Evolutionary conservation across 2,329 filamentous ascomycete species (phyloP), one percentile per base, ranked within the genome.

Genomic region (Cercospora sp.): DNA sequence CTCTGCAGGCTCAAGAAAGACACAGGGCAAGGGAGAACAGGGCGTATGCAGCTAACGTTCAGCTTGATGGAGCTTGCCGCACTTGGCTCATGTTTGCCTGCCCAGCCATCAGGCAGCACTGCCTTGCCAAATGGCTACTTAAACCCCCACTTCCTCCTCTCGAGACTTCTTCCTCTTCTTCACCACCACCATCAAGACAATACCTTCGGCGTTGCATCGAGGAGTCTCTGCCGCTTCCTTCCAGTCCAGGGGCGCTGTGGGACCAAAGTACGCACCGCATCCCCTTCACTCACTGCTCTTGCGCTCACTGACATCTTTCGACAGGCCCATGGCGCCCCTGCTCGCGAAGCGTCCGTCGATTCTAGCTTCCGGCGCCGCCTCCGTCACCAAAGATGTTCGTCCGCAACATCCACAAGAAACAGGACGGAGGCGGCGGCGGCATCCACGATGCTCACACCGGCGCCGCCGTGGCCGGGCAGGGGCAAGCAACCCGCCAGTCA

Each of bases 401-500:
- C 13, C 36, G 16, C 16, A 16, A n/a, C 5, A 40, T 40, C 5
- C 16, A 40, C 36, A n/a, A 40, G 16, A 16, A 40, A 5, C 36
- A 16, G 36, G 36, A 40, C 36, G 36, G 36, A 40, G 36, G 36
- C 36, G 36, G 36, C 13, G 36, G 36, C 36, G 36, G 36, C 36
- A n/a, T 40, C 36, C 1, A 40, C 36, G 13, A 40, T 40, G 36
- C 36, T n/a, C 5, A 40, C 13, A 0, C 12, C 36, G 0, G 36
- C 16, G 36, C 16, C 36, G 36, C 16, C 36, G 36, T n/a, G 36
- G 36, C 48, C 20, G 12, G 48, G 13, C 23, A 53, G 5, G 3
- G 48, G 12, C 23, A 53, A 53, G 48, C 13, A n/a, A 53, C 16
- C 45, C 51, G 51, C 65, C 65, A 16, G 69, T 70, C 23, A 40